Evolutionary conservation across 257 asterid species (phyloP), one percentile per base, ranked within the genome.

Genomic region (Solanum chiquidenum): DNA sequence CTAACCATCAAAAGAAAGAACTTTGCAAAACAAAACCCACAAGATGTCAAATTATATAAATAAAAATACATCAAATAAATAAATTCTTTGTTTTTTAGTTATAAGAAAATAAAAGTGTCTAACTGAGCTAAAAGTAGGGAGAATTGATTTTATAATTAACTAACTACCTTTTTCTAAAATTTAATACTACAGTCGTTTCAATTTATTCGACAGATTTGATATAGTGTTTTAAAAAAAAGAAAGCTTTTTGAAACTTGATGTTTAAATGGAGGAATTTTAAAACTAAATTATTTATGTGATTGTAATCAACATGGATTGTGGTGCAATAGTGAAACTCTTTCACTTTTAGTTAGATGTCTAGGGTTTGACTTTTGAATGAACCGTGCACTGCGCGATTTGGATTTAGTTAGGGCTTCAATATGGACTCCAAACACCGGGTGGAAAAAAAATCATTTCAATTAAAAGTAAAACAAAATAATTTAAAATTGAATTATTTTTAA

Each of bases 311-410:
- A 2, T 16, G n/a, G 9, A 1, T 18, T 52, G 23, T 52, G 23
- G 10, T 52, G 10, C 1, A 52, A 2, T 6, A 0, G 10, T 18
- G 4, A 18, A 1, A 52, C 9, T 6, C 0, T 52, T 52, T 49
- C 8, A 49, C 7, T 0, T 49, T 49, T 13, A 49, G 5, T 0
- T 0, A 49, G 21, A 49, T 2, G 21, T 14, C 2, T 49, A 0
- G 21, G 3, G 58, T 49, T 49, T 2, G 9, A 18, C n/a, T 52
- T 18, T 6, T 1, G 10, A 52, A 52, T 52, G 10, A 0, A 52
- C n/a, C n/a, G 2, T 18, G 62, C 2, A 52, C 0, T 52, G 3
- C 0, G 23, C n/a, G 0, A 52, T 18, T 1, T 0, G 1, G 0
- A 18, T 52, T 52, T 52, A 52, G 3, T 52, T 52, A 52, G 62